phyloP scores from a whole-genome alignment of 176 grass and related monocot genomes.

The Oryza australiensis region DNA sequence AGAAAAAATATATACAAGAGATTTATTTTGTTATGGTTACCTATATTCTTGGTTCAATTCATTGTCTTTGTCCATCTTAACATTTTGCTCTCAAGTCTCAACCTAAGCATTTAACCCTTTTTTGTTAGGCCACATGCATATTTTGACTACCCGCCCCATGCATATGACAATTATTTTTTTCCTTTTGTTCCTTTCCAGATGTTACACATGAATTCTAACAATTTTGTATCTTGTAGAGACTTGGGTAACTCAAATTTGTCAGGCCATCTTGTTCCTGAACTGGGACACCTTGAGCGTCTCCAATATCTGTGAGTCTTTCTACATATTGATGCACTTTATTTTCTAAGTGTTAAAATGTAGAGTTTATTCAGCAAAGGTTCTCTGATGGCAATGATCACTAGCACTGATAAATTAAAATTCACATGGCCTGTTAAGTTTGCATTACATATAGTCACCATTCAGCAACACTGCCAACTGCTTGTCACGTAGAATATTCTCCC shows the following conservation, averaged over 20 bases:
- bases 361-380: not conserved
- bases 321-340: not conserved
- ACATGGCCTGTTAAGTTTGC: not conserved
- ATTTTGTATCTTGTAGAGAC: conserved; percentile 50
- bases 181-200: not conserved
- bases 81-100: not conserved
- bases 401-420: not conserved
- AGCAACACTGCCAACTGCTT: not conserved
- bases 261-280: conserved; percentile 62
- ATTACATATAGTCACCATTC: not conserved
- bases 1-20: not conserved
- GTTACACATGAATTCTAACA: not conserved
- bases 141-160: not conserved
- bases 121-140: not conserved
- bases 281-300: conserved; percentile 65
- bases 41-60: not conserved
- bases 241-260: conserved; percentile 84
- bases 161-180: not conserved
- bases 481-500: not conserved
- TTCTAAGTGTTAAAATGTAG: not conserved
- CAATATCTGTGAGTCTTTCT: conserved; percentile 68
- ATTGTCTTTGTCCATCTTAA: not conserved
- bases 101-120: not conserved
- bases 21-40: not conserved
- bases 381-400: not conserved